Base-by-base conservation (phyloP, 2,329 filamentous ascomycete species). In the Cladobotryum mycophilum region DNA sequence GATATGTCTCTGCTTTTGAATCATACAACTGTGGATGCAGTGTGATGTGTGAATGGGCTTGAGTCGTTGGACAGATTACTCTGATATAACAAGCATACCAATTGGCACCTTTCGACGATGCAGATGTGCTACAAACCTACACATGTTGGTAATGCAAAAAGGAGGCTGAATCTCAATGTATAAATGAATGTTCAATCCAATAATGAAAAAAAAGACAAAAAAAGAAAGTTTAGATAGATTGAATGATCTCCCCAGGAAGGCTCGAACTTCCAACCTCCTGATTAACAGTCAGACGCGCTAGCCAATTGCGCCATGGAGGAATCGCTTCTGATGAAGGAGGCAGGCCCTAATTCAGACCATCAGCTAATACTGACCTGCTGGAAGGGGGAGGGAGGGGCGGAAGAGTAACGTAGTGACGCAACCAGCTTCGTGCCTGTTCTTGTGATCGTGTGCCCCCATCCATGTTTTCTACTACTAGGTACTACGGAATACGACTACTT, bases 201-300 rank as follows among this genome's bases (percentile, higher is more conserved):
- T 2, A 41, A 38, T n/a, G 13, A 17, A n/a, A 43, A 18, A 25
- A 37, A 41, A 13, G 5, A 37, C 5, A 38, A 43, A 44, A n/a
- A 25, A 2, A 15, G 15, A 30, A 47, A 53, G 47, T 20, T 20
- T 3, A 20, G 20, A 20, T 20, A 42, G 49, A 18, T 17, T 8
- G 2, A 41, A 40, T 5, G 15, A 38, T 51, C 52, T 53, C 52
- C 52, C 52, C 48, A 46, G 52, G 52, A 53, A 53, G 52, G 52
- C 52, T 53, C 52, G 52, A 53, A 53, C 52, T 53, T 53, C 52
- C 52, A 53, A 53, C 52, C 52, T 53, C 52, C 52, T 53, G 52
- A 53, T 53, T 78, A 79, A 79, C 76, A 79, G 76, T 78, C 76
- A 73, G 70, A 79, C 76, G 76, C 76, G 75, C 76, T 79, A 79